Conservation (phyloP, 164 flowering plant species). For the Brasenia schreberi region DNA sequence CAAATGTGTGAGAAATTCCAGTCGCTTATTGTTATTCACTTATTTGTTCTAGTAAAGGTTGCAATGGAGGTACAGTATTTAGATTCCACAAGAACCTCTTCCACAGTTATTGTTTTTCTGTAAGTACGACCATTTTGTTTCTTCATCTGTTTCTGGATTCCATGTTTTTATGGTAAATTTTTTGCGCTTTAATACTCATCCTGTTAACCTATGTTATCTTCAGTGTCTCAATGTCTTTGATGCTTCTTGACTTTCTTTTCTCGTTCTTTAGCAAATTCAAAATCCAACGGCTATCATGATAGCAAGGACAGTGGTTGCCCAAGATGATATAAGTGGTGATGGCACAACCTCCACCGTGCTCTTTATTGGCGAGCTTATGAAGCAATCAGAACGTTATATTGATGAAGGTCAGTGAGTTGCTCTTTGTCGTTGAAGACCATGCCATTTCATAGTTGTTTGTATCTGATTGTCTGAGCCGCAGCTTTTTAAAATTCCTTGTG, state of each 20-base stretch:
- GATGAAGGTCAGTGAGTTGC: constrained; percentile 57
- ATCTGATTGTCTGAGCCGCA: too few relatives aligned
- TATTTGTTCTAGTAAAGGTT: background rate
- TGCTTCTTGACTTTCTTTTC: background rate
- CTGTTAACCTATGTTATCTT: background rate
- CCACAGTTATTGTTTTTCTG: background rate
- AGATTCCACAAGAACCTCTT: background rate
- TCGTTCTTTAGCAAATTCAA: constrained; percentile 80
- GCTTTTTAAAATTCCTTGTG: background rate
- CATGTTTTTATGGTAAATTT: background rate
- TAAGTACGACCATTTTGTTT: background rate
- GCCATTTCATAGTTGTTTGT: too few relatives aligned
- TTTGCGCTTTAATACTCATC: background rate
- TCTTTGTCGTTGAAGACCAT: too few relatives aligned
- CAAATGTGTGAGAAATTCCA: background rate
- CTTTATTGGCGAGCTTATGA: constrained; percentile 98
- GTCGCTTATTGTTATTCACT: too few relatives aligned
- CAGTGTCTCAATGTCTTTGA: background rate
- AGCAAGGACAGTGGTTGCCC: constrained; percentile 98
- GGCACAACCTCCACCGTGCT: constrained; percentile 96
- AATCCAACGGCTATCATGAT: constrained; percentile 98
- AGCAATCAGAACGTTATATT: constrained; percentile 90
- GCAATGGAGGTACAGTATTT: background rate
- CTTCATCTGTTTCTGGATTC: background rate
- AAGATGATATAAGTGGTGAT: constrained; percentile 96